These are phyloP conservation scores for Umbelopsis ramanniana DNA, from an alignment of 192 early-diverging fungal genomes.

Conservation along the genomic window DNA sequence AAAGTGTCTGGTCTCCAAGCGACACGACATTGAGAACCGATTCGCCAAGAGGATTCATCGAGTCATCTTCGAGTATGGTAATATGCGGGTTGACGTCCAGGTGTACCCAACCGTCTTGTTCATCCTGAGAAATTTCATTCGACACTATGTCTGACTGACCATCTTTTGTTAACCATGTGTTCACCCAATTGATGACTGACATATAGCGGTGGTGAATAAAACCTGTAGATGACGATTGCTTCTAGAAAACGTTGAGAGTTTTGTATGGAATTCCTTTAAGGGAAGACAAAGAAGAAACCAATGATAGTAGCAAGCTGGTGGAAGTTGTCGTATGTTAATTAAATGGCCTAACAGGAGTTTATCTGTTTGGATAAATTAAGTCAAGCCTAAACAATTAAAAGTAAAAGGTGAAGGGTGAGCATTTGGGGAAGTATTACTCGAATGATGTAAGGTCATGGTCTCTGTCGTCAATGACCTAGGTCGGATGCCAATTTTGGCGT, in stretches of 20 bases:
- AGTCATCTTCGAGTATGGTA: neutral
- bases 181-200: constrained; percentile 17
- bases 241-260: too few relatives aligned
- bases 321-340: neutral
- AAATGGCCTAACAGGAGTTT: neutral
- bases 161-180: constrained; percentile 24
- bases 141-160: constrained; percentile 7
- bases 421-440: neutral
- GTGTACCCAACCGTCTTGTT: constrained; percentile 17
- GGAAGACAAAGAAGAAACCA: neutral
- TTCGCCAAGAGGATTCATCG: neutral
- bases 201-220: constrained; percentile 1
- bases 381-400: neutral
- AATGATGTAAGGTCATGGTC: neutral
- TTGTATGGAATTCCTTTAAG: neutral
- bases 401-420: neutral
- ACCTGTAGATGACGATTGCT: neutral
- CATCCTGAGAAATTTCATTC: constrained; percentile 9
- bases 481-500: neutral
- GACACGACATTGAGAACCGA: neutral
- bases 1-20: neutral
- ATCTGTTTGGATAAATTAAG: neutral
- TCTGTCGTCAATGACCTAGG: too few relatives aligned
- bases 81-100: constrained; percentile 9
- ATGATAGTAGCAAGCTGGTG: neutral